These are phyloP conservation scores for Trifolium subterraneum DNA, from an alignment of 306 rosid species.

Conservation along the genomic window DNA sequence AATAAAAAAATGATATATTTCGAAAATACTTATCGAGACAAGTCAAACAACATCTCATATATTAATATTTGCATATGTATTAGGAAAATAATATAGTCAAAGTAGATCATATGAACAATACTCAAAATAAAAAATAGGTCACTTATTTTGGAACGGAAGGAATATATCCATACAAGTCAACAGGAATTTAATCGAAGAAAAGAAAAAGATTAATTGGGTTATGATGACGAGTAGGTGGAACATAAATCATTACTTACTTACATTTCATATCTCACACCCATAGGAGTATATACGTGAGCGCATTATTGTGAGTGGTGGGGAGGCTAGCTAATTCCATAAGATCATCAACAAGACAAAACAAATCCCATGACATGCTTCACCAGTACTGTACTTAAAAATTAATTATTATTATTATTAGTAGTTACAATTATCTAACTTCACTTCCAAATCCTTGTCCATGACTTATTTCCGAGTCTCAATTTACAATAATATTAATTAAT, in stretches of 20 bases:
- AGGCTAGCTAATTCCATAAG: conserved; percentile 20
- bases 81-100: too few species aligned
- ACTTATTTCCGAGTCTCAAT: conserved; percentile 11
- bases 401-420: too few species aligned
- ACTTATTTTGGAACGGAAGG: too few species aligned
- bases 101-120: too few species aligned
- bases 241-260: conserved; percentile 45
- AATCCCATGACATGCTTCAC: conserved; percentile 26
- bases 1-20: too few species aligned
- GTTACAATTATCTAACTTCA: not conserved
- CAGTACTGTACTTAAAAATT: not conserved
- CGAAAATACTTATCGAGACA: too few species aligned
- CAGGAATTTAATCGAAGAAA: not conserved
- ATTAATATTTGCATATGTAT: too few species aligned
- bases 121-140: too few species aligned
- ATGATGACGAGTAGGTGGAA: conserved; percentile 45
- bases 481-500: not conserved
- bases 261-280: conserved; percentile 29
- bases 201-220: conserved; percentile 27
- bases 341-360: not conserved
- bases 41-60: too few species aligned
- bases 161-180: conserved; percentile 24
- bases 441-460: not conserved
- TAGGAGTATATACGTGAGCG: conserved; percentile 25
- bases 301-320: conserved; percentile 36